Conservation (phyloP, 192 early-diverging fungal species). For the Backusella luteola region DNA sequence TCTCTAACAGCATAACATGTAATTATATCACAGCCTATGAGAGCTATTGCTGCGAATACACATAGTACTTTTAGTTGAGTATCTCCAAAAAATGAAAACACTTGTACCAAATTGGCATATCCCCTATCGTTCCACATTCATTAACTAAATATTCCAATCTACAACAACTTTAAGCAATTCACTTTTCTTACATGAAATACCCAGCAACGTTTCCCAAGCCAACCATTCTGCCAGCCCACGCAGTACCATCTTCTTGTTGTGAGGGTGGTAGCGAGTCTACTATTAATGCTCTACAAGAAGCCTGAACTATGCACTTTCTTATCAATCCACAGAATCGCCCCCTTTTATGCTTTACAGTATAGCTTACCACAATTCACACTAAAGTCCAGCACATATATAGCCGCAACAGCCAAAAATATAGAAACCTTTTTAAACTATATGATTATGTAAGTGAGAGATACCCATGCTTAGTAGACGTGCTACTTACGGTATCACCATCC, state of each 20-base stretch:
- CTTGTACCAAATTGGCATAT: slow-evolving; percentile 67
- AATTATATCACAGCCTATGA: slow-evolving; percentile 56
- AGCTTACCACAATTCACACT: slow-evolving; percentile 76
- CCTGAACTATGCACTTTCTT: slow-evolving; percentile 59
- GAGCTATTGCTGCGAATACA: slow-evolving; percentile 65
- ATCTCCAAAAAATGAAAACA: slow-evolving; percentile 72
- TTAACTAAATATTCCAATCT: neutral
- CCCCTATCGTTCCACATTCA: slow-evolving; percentile 43
- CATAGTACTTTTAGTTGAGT: slow-evolving; percentile 85
- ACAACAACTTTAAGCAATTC: neutral
- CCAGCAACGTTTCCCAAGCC: slow-evolving; percentile 84
- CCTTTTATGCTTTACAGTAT: neutral
- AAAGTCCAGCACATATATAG: slow-evolving; percentile 93
- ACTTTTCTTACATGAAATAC: slow-evolving; percentile 68
- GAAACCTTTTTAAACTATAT: slow-evolving; percentile 36
- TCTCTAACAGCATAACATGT: slow-evolving; percentile 75
- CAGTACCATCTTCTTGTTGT: slow-evolving; percentile 82
- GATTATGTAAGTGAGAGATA: neutral
- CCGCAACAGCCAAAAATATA: slow-evolving; percentile 69
- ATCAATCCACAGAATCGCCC: neutral
- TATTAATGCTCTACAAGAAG: slow-evolving; percentile 80
- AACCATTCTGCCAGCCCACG: slow-evolving; percentile 87
- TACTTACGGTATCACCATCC: slow-evolving; percentile 28
- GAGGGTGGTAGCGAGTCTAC: slow-evolving; percentile 79
- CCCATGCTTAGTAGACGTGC: neutral